A percentile compares a stretch with the other conserved stretches of the same genome.
Conservation (phyloP, 495 filamentous ascomycete genomes). For the Aspergillus cristatus region DNA sequence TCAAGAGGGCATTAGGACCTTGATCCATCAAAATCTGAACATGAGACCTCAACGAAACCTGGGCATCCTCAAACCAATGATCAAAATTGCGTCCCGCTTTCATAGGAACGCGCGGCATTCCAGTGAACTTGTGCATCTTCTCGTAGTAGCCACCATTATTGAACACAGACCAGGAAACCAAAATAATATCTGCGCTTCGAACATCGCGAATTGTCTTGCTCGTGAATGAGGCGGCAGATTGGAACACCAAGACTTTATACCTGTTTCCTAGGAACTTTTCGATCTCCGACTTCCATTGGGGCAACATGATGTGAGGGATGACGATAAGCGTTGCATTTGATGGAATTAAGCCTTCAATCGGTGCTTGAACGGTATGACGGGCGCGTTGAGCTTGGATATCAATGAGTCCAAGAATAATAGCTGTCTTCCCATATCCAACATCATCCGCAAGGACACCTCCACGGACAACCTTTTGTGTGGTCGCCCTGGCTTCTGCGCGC, state of each 20-base stretch:
- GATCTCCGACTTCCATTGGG: slow-evolving; percentile 60
- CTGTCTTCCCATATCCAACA: slow-evolving; percentile 78
- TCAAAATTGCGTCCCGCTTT: slow-evolving; percentile 38
- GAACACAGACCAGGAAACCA: slow-evolving; percentile 43
- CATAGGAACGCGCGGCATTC: slow-evolving; percentile 30
- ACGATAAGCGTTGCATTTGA: slow-evolving; percentile 62
- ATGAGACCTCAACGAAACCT: slow-evolving; percentile 28
- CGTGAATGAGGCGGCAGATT: slow-evolving; percentile 17
- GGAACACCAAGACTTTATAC: slow-evolving; percentile 37
- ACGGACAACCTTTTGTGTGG: slow-evolving; percentile 28
- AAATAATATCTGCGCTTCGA: slow-evolving; percentile 44
- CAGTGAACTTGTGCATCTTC: slow-evolving; percentile 43
- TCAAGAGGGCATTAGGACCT: slow-evolving; percentile 18
- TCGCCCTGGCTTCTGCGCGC: slow-evolving; percentile 49
- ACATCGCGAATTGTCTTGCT: slow-evolving; percentile 30
- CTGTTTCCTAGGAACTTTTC: slow-evolving; percentile 42
- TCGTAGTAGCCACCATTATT: slow-evolving; percentile 36
- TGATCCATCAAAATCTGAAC: slow-evolving; percentile 24
- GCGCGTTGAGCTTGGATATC: slow-evolving; percentile 29
- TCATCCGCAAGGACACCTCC: slow-evolving; percentile 72
- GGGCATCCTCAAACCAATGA: slow-evolving; percentile 44
- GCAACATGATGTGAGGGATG: slow-evolving; percentile 50
- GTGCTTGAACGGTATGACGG: slow-evolving; percentile 1
- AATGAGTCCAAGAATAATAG: slow-evolving; percentile 58
- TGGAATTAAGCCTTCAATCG: slow-evolving; percentile 30